Evolutionary conservation across 2,329 filamentous ascomycete genomes (phyloP), one percentile per base, ranked within the genome.

Genomic region (Xylaria sp.): DNA sequence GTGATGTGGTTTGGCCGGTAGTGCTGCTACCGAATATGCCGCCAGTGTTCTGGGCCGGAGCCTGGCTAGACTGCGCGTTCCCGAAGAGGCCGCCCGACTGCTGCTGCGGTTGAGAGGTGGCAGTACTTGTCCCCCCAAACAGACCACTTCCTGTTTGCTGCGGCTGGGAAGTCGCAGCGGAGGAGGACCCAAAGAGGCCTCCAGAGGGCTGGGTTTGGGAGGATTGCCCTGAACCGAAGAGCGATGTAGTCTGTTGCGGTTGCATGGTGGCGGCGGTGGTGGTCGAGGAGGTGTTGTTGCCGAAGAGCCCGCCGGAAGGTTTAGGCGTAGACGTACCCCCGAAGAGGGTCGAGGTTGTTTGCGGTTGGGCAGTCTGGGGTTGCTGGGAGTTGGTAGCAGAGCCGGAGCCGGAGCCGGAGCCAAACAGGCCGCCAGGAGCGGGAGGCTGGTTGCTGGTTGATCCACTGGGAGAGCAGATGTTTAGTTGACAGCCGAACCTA

Each of bases 391-490:
- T 56, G 21, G 60, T 52, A 24, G 63, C 47, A 34, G 63, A 61
- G n/a, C n/a, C n/a, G 24, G 58, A 47, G 41, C 61, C 55, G 21
- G 60, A 53, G 24, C 63, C 47, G 26, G 63, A 61, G 29, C 65
- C 68, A 48, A 72, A 72, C 39, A 72, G 45, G 49, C 68, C 64
- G 7, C 65, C 65, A n/a, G 64, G 61, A 29, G 71, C 69, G 50
- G 69, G 63, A 44, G 71, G 59, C 57, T 72, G 71, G 51, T 58
- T 64, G 29, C 65, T 68, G 43, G 52, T 63, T 39, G 64, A 66
- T 59, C 69, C 69, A 64, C 66, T 67, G 21, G 48, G 2, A 13
- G 38, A 34, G 18, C 29, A 34, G 5, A 6, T 5, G 5, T 26
- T 50, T 39, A 19, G 47, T 24, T 38, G 41, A 17, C 13, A 52